Conservation (phyloP, 177 flowering plant genomes). For the Vitis hybrid region DNA sequence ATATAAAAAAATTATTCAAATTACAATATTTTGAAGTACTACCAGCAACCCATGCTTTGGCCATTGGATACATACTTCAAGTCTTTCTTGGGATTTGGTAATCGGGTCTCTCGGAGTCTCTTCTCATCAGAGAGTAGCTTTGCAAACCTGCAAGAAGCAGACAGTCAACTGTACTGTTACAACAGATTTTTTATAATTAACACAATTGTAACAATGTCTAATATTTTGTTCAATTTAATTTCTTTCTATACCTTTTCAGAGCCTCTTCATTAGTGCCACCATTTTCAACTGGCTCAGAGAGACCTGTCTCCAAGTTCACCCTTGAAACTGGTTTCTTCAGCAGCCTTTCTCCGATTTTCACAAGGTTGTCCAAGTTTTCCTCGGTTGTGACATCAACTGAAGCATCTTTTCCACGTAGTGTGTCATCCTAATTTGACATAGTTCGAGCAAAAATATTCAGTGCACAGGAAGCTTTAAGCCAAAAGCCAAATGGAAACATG, state of each 20-base stretch:
- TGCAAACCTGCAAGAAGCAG: too few relatives aligned
- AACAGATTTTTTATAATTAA: too few relatives aligned
- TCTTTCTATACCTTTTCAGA: constrained; percentile 27
- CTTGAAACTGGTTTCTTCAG: constrained; percentile 47
- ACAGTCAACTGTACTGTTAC: too few relatives aligned
- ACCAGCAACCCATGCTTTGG: too few relatives aligned
- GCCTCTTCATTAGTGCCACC: constrained; percentile 42
- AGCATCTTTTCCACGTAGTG: constrained; percentile 24
- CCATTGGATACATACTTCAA: neutral
- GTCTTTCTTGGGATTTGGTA: too few relatives aligned
- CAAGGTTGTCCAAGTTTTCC: constrained; percentile 25
- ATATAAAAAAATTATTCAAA: too few relatives aligned
- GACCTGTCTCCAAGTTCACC: constrained; percentile 40
- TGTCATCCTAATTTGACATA: constrained; percentile 38
- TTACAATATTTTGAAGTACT: too few relatives aligned
- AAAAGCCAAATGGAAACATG: too few relatives aligned
- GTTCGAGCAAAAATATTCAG: neutral
- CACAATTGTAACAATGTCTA: too few relatives aligned
- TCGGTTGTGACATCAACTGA: constrained; percentile 42
- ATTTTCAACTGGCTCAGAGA: constrained; percentile 20
- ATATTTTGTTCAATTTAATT: neutral
- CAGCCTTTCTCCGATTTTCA: constrained; percentile 27
- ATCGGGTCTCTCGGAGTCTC: too few relatives aligned
- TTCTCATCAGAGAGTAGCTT: too few relatives aligned
- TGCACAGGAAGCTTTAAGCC: too few relatives aligned